phyloP scores from a whole-genome alignment of 352 stramenopile species.

The Globisporangium middletonii region DNA sequence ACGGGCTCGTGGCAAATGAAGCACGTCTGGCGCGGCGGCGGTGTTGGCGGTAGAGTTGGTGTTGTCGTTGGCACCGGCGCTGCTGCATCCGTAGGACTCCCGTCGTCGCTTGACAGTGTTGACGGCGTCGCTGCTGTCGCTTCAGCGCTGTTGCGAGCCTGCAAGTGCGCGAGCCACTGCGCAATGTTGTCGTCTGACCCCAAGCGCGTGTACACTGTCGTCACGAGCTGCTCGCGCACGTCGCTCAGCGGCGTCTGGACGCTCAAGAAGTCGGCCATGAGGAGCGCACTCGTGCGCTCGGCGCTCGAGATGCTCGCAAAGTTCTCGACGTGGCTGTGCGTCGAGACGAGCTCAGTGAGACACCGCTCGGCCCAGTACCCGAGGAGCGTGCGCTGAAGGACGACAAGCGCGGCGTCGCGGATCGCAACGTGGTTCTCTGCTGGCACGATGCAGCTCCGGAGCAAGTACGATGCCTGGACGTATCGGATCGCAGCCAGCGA shows the following conservation, averaged over 20 bases:
- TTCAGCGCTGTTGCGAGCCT: slow-evolving; percentile 3
- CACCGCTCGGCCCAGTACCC: slow-evolving; percentile 63
- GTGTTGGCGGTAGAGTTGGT: slow-evolving; percentile 15
- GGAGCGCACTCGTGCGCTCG: slow-evolving; percentile 50
- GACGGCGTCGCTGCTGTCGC: no score
- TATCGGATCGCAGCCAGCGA: slow-evolving; percentile 21
- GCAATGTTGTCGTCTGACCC: slow-evolving; percentile 37
- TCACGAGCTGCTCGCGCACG: slow-evolving; percentile 35
- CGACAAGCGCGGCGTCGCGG: slow-evolving; percentile 30
- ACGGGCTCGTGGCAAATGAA: slow-evolving; percentile 64
- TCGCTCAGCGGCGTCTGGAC: slow-evolving; percentile 38
- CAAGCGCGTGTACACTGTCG: slow-evolving; percentile 53
- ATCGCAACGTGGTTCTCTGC: slow-evolving; percentile 36
- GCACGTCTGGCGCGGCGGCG: slow-evolving; percentile 49
- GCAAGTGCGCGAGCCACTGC: slow-evolving; percentile 34
- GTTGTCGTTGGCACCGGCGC: neutral
- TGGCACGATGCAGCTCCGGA: slow-evolving; percentile 50
- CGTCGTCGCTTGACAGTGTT: neutral
- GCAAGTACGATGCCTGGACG: slow-evolving; percentile 50
- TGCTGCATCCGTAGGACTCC: neutral
- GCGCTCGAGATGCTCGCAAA: slow-evolving; percentile 21
- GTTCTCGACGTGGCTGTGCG: slow-evolving; percentile 25
- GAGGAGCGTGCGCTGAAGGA: slow-evolving; percentile 37
- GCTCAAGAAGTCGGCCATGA: slow-evolving; percentile 80
- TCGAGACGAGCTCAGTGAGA: slow-evolving; percentile 37